phyloP scores from a whole-genome alignment of 495 filamentous ascomycete species.

The Penicillium odoratum region DNA sequence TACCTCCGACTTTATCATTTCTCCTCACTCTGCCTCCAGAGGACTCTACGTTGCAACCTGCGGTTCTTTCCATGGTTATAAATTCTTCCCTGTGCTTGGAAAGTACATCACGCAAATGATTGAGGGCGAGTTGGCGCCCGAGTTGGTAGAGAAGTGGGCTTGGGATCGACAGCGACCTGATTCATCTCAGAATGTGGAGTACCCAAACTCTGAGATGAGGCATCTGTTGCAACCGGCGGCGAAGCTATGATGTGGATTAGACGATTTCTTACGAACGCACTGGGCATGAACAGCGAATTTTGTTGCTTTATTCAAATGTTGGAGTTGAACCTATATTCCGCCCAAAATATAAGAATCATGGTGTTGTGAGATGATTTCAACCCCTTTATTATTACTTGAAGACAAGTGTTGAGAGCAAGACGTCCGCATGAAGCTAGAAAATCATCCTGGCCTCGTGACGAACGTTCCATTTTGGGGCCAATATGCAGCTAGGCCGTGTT shows the following conservation, averaged over 20 bases:
- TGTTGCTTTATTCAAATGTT: not conserved
- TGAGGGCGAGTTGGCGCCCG: constrained; percentile 43
- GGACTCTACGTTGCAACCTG: constrained; percentile 52
- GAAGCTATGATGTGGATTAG: constrained; percentile 37
- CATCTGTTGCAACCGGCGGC: constrained; percentile 29
- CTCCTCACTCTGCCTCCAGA: constrained; percentile 49
- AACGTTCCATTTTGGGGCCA: no score
- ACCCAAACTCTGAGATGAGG: constrained; percentile 37
- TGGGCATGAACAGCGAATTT: not conserved
- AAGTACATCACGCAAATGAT: constrained; percentile 59
- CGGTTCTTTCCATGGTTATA: constrained; percentile 55
- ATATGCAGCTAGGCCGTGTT: no score
- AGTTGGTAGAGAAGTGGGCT: constrained; percentile 49
- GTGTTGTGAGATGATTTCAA: no score
- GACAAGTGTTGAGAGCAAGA: no score
- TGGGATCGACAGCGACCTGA: constrained; percentile 54
- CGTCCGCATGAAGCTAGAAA: no score
- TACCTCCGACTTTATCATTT: constrained; percentile 58
- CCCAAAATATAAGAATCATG: no score
- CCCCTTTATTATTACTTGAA: no score
- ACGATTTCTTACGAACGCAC: not conserved
- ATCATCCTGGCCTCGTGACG: no score
- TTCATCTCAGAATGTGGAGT: constrained; percentile 36
- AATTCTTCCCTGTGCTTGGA: constrained; percentile 62
- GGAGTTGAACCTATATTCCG: no score